Evolutionary conservation across 768 basidiomycete genomes (phyloP), one percentile per base, ranked within the genome.

Genomic region (Tulasnella sp.): DNA sequence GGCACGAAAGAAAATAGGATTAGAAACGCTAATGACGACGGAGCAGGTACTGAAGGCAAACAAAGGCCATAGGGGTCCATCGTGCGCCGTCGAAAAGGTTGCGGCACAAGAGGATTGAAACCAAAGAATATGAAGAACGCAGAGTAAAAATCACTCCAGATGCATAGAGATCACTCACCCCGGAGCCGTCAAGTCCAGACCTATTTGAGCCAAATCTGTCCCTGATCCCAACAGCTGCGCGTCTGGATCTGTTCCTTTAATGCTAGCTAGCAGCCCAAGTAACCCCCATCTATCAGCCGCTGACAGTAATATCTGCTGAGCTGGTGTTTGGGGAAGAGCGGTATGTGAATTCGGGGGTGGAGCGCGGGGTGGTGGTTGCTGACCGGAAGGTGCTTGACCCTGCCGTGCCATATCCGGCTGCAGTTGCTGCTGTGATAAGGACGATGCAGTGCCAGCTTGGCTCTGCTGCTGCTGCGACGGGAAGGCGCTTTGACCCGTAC

Each of bases 211-310:
- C 81, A 99, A 83, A 86, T 99, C 96, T 58, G 92, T 94, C 64
- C 96, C 96, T 79, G 97, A 88, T 79, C 91, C 89, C 79, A 91
- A 89, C 83, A 95, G 84, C 40, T 90, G 92, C 81, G 90, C 88
- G 84, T 97, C 95, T 72, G 90, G 86, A 81, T 96, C 93, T 67
- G 92, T 90, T 79, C 88, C 92, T 85, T 93, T 93, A 83, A 97
- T 93, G 86, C 93, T 88, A 67, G 92, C 90, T 76, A 99, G 85
- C 74, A 99, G 84, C 19, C 93, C 94, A 68, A 96, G 82, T 19
- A 99, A 86, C 3, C 96, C 96, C 95, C 96, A 99, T 81, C 94
- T 88, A 83, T 99, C 96, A 52, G 96, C 96, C 1, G 96, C 94
- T 78, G 91, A 93, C 79, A 93, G 89, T 54, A 97, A 87, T 19